phyloP scores from a whole-genome alignment of 179 eudicot genomes.

The Camellia oleifera region DNA sequence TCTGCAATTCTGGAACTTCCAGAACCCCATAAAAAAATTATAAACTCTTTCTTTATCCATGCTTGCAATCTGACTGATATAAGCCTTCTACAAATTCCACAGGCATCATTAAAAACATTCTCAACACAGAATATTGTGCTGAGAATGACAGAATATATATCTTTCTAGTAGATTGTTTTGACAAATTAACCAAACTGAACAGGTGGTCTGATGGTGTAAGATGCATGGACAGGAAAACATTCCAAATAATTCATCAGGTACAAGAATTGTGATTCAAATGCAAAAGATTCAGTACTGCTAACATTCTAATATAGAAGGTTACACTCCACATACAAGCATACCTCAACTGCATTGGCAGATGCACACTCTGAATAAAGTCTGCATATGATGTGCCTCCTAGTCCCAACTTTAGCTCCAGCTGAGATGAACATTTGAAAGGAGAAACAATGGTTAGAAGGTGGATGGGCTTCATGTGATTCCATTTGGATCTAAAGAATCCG shows the following conservation, averaged over 20 bases:
- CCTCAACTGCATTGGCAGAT: constrained; percentile 94
- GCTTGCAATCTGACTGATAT: not conserved
- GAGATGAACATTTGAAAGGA: constrained; percentile 10
- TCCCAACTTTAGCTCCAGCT: constrained; percentile 93
- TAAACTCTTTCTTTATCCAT: not conserved
- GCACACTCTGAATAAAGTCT: constrained; percentile 78
- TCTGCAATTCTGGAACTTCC: not conserved
- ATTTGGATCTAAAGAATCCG: not conserved
- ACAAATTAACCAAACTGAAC: not conserved
- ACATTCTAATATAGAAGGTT: not conserved
- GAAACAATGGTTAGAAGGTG: constrained; percentile 12
- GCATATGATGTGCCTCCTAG: constrained; percentile 85
- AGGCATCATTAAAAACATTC: no score
- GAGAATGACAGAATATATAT: not conserved
- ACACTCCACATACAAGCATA: constrained; percentile 15
- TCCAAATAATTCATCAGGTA: not conserved
- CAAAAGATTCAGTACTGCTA: not conserved
- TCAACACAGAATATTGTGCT: not conserved
- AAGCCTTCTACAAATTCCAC: no score
- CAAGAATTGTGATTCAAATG: not conserved
- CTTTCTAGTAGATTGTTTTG: not conserved
- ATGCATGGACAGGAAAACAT: not conserved
- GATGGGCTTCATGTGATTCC: not conserved
- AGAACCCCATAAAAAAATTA: not conserved
- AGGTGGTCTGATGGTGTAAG: not conserved